Evolutionary conservation across 305 asterid genomes (phyloP).

Genomic region (Striga hermonthica): DNA sequence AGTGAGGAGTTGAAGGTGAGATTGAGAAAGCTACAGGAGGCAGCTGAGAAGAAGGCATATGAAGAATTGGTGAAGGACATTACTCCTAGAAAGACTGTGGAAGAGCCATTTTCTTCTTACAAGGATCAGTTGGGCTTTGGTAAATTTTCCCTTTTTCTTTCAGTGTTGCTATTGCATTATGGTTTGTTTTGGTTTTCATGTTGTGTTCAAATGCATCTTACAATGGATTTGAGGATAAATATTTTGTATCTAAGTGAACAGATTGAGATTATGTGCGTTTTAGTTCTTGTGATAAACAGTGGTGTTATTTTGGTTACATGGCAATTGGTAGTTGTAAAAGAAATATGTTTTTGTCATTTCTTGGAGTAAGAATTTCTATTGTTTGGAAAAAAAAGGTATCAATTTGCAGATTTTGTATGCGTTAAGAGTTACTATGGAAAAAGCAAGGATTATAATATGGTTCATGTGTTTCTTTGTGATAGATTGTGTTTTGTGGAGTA

Average conservation of each 20-base stretch:
- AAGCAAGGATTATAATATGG: neutral
- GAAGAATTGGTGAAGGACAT: slow-evolving; percentile 86
- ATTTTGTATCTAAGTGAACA: no score
- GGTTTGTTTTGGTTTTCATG: no score
- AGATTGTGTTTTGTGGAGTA: no score
- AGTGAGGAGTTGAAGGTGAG: slow-evolving; percentile 73
- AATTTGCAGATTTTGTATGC: neutral
- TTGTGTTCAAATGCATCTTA: neutral
- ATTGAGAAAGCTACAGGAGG: slow-evolving; percentile 65
- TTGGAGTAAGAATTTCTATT: neutral
- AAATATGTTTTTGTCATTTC: neutral
- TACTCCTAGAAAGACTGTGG: slow-evolving; percentile 59
- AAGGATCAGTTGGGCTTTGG: slow-evolving; percentile 96
- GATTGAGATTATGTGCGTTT: neutral
- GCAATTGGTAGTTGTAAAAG: neutral
- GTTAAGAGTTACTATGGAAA: neutral
- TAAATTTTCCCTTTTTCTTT: slow-evolving; percentile 25
- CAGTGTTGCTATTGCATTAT: neutral
- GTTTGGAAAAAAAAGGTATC: neutral
- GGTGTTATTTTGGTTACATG: neutral
- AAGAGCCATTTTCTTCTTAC: slow-evolving; percentile 92
- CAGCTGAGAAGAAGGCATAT: slow-evolving; percentile 76
- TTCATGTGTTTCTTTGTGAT: neutral
- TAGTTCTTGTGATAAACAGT: neutral
- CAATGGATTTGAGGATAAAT: neutral